phyloP scores from a whole-genome alignment of 441 rosid genomes.

The Francoa sonchifolia region DNA sequence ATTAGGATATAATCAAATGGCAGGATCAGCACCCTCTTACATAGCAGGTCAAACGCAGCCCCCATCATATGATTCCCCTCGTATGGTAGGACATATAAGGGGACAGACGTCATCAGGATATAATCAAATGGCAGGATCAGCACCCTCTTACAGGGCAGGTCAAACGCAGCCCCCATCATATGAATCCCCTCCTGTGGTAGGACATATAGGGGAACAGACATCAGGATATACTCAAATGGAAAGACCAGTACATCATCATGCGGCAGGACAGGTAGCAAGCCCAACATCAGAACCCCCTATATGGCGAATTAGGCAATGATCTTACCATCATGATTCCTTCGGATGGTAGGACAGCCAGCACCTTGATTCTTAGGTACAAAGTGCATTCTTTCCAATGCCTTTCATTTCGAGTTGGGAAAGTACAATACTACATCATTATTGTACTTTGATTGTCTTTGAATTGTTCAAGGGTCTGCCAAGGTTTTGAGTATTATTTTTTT shows the following conservation, averaged over 20 bases:
- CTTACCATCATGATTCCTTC: background rate
- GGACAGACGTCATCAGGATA: conserved; percentile 9
- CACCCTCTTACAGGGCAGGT: conserved; percentile 9
- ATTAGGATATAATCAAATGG: conserved; percentile 8
- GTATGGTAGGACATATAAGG: no score
- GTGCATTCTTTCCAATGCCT: background rate
- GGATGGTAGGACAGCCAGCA: background rate
- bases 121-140: conserved; percentile 5
- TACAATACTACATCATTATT: background rate
- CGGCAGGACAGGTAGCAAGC: conserved; percentile 8
- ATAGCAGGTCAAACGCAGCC: no score
- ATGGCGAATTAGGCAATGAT: conserved; percentile 8
- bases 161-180: no score
- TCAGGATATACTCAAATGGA: conserved; percentile 14
- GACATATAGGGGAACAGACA: conserved; percentile 10
- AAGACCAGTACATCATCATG: conserved; percentile 7
- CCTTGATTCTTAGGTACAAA: background rate
- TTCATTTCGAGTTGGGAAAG: background rate
- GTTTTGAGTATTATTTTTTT: no score
- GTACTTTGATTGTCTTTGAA: no score
- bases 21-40: conserved; percentile 8
- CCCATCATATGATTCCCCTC: no score
- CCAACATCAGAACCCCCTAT: conserved; percentile 8
- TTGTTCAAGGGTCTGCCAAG: no score
- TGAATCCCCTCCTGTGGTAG: conserved; percentile 7